A percentile compares a stretch with the other conserved stretches of the same genome.
These are phyloP conservation scores for Arabidopsis thaliana DNA, from an alignment of 345 rosid species.

Conservation along the genomic window TAIR10.1 NC_003071.7:11257001-11257500, in stretches of 20 bases:
- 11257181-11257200: slow-evolving; percentile 3
- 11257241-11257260: slow-evolving; percentile 6
- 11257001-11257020: neutral
- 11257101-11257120: neutral
- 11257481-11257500: neutral
- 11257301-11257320: slow-evolving; percentile 16
- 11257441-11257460: slow-evolving; percentile 27
- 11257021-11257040: neutral
- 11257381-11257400: slow-evolving; percentile 96
- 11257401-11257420: slow-evolving; percentile 95
- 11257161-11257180: slow-evolving; percentile 3
- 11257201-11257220: neutral
- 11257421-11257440: slow-evolving; percentile 82
- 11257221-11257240: slow-evolving; percentile 14
- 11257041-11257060: neutral
- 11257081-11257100: neutral
- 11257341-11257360: slow-evolving; percentile 27
- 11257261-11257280: neutral
- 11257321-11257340: slow-evolving; percentile 30
- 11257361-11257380: slow-evolving; percentile 91
- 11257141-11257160: neutral
- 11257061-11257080: neutral
- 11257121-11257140: neutral
- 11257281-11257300: slow-evolving; percentile 5
- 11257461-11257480: neutral